phyloP scores from a whole-genome alignment of 495 filamentous ascomycete genomes.

The Xanthoparmelia taractica region DNA sequence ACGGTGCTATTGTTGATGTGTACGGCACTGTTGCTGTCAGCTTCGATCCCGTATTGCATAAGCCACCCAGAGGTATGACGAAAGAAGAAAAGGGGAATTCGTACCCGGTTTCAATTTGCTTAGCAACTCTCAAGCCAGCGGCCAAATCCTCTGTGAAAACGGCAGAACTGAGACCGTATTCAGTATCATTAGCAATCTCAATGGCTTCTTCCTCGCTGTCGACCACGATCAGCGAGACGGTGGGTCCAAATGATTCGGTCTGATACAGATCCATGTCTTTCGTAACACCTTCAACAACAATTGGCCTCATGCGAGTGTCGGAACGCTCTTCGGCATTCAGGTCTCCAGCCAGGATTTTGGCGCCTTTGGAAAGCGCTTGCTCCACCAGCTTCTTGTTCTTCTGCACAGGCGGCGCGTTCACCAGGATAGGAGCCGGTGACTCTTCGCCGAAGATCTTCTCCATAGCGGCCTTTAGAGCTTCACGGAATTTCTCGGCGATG shows the following conservation, averaged over 20 bases:
- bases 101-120: constrained; percentile 44
- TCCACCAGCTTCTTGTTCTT: constrained; percentile 61
- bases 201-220: constrained; percentile 45
- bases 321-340: constrained; percentile 37
- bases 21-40: constrained; percentile 43
- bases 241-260: constrained; percentile 77
- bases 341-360: constrained; percentile 56
- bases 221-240: constrained; percentile 49
- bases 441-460: constrained; percentile 42
- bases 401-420: constrained; percentile 50
- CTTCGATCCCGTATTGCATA: constrained; percentile 6
- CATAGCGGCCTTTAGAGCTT: constrained; percentile 41
- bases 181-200: constrained; percentile 44
- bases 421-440: constrained; percentile 50
- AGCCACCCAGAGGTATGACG: constrained; percentile 18
- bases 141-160: constrained; percentile 44
- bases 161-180: constrained; percentile 43
- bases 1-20: constrained; percentile 84
- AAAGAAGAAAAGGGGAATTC: constrained; percentile 16
- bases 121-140: constrained; percentile 41
- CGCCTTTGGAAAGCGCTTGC: constrained; percentile 63
- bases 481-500: constrained; percentile 54
- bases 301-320: constrained; percentile 54
- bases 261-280: constrained; percentile 77
- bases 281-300: constrained; percentile 62